Conservation (phyloP, 371 early-diverging fungal genomes). For the Modicella reniformis region DNA sequence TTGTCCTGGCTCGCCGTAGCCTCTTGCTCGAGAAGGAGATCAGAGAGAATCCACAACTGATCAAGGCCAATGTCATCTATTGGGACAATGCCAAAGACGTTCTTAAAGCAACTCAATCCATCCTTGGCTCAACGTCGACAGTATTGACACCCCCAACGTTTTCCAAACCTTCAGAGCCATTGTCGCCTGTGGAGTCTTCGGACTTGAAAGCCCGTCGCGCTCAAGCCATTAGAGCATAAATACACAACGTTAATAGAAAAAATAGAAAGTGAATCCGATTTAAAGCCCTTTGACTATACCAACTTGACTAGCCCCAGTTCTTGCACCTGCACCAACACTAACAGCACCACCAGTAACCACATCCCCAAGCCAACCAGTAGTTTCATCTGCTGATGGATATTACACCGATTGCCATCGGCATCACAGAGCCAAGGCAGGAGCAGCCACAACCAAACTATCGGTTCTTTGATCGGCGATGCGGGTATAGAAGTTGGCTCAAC, state of each 20-base stretch:
- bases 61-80: slow-evolving; percentile 43
- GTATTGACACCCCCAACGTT: neutral
- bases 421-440: no score
- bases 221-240: slow-evolving; percentile 30
- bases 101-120: slow-evolving; percentile 14
- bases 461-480: no score
- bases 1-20: slow-evolving; percentile 34
- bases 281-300: no score
- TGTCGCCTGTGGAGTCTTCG: slow-evolving; percentile 25
- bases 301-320: no score
- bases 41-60: slow-evolving; percentile 14
- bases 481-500: no score
- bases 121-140: slow-evolving; percentile 11
- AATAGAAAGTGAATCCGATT: no score
- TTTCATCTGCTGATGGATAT: no score
- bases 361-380: no score
- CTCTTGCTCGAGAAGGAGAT: slow-evolving; percentile 41
- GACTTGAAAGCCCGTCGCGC: slow-evolving; percentile 20
- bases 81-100: slow-evolving; percentile 34
- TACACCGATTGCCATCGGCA: no score
- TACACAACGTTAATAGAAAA: neutral
- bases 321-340: no score
- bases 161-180: slow-evolving; percentile 9
- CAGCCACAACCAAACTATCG: no score
- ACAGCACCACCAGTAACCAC: no score